Percentiles rank a stretch among this genome's conserved stretches.
Conservation (phyloP, 2,329 filamentous ascomycete genomes). For the Aotearoamyces nothofagi region DNA sequence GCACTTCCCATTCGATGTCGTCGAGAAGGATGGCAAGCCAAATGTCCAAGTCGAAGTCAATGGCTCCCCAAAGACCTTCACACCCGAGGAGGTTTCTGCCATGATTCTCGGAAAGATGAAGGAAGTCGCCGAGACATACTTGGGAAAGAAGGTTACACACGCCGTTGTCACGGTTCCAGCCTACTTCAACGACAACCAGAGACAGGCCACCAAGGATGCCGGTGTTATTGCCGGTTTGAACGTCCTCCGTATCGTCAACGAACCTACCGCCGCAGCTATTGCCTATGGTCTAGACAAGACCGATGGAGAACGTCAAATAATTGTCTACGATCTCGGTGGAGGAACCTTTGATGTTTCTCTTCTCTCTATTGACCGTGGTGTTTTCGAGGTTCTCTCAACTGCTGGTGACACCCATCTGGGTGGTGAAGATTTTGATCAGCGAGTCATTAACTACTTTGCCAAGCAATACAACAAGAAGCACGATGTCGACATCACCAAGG, state of each 20-base stretch:
- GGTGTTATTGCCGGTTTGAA: constrained; percentile 85
- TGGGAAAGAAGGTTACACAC: constrained; percentile 73
- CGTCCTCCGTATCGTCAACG: constrained; percentile 91
- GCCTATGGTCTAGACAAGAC: constrained; percentile 88
- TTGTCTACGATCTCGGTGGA: constrained; percentile 88
- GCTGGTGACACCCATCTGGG: constrained; percentile 94
- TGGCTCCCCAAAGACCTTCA: constrained; percentile 55
- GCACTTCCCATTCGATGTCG: constrained; percentile 95
- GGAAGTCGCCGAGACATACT: constrained; percentile 64
- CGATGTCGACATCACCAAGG: constrained; percentile 80
- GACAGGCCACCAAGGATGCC: constrained; percentile 93
- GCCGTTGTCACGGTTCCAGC: constrained; percentile 88
- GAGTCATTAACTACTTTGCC: constrained; percentile 89
- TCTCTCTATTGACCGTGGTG: constrained; percentile 78
- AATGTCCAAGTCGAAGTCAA: constrained; percentile 60
- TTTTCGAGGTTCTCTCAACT: constrained; percentile 88
- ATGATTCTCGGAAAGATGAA: constrained; percentile 80
- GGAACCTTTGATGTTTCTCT: constrained; percentile 92
- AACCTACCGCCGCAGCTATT: constrained; percentile 88
- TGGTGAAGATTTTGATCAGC: constrained; percentile 98
- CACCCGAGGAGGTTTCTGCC: constrained; percentile 66
- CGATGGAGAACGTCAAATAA: constrained; percentile 70
- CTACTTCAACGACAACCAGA: constrained; percentile 98
- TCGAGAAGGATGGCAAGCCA: constrained; percentile 83
- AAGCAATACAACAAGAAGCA: constrained; percentile 99